These are phyloP conservation scores for Colletotrichum eremochloae DNA, from an alignment of 2,329 filamentous ascomycete species.

Conservation along the genomic window DNA sequence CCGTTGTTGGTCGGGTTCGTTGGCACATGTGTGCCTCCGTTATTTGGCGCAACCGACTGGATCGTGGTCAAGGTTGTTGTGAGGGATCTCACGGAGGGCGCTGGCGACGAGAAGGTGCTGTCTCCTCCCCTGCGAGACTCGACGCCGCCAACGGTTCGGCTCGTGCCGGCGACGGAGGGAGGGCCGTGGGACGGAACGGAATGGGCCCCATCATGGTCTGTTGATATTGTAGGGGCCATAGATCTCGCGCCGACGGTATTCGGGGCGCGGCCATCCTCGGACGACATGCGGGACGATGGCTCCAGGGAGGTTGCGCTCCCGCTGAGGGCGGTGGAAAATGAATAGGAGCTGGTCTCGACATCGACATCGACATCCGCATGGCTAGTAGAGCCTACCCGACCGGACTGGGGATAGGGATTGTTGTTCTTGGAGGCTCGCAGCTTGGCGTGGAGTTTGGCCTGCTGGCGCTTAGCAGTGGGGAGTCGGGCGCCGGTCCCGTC, in stretches of 20 bases:
- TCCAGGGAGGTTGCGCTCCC: slow-evolving; percentile 68
- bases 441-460: slow-evolving; percentile 62
- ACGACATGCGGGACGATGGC: slow-evolving; percentile 70
- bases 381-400: slow-evolving; percentile 61
- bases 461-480: slow-evolving; percentile 56
- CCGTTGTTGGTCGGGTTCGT: slow-evolving; percentile 52
- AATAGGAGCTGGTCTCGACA: slow-evolving; percentile 59
- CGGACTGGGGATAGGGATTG: slow-evolving; percentile 92
- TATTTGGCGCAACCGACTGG: slow-evolving; percentile 72
- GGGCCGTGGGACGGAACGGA: slow-evolving; percentile 83
- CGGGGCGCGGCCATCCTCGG: slow-evolving; percentile 69
- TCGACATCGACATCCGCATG: slow-evolving; percentile 42
- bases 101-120: slow-evolving; percentile 86
- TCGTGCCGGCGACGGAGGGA: slow-evolving; percentile 79
- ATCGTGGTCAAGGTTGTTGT: slow-evolving; percentile 90
- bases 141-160: slow-evolving; percentile 74
- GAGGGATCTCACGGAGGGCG: slow-evolving; percentile 83
- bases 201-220: slow-evolving; percentile 80
- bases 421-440: slow-evolving; percentile 78
- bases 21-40: slow-evolving; percentile 43
- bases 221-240: slow-evolving; percentile 84
- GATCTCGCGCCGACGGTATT: slow-evolving; percentile 78
- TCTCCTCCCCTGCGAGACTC: slow-evolving; percentile 78
- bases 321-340: slow-evolving; percentile 69
- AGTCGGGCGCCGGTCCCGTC: slow-evolving; percentile 50